Conservation (phyloP, 129 eudicot genomes). For the Rutidosis leptorrhynchoides region DNA sequence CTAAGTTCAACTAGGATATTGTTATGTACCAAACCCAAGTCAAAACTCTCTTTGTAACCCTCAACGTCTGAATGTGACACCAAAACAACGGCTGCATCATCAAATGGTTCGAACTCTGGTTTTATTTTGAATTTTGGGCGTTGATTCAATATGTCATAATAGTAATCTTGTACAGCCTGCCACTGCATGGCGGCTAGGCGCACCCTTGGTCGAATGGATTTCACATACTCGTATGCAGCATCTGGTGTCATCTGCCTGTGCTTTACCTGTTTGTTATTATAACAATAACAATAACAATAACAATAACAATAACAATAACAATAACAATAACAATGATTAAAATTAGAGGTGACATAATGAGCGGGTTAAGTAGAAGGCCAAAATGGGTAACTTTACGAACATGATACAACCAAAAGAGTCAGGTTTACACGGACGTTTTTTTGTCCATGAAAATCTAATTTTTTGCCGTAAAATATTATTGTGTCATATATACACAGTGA, state of each 20-base stretch:
- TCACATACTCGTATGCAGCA: constrained; percentile 55
- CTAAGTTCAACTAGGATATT: constrained; percentile 43
- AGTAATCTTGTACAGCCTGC: constrained; percentile 67
- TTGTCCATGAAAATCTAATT: neutral
- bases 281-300: neutral
- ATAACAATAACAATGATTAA: too few species aligned
- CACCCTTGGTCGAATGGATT: constrained; percentile 74
- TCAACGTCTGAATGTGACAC: constrained; percentile 66
- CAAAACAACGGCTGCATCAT: constrained; percentile 58
- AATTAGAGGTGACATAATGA: constrained; percentile 8
- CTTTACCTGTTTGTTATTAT: constrained; percentile 43
- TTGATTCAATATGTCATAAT: constrained; percentile 18
- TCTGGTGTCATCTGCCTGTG: constrained; percentile 74
- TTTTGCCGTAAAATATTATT: neutral
- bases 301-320: too few species aligned
- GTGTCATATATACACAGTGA: neutral
- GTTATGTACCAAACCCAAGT: constrained; percentile 24
- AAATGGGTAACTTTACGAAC: neutral
- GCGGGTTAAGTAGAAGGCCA: neutral
- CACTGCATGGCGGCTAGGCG: constrained; percentile 74
- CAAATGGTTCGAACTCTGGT: constrained; percentile 40
- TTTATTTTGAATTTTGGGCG: neutral
- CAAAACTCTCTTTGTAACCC: constrained; percentile 53
- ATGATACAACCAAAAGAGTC: neutral
- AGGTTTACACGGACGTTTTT: neutral